Base-by-base conservation (phyloP, 176 grass and related monocot genomes). In the Oryza rufipogon region DNA sequence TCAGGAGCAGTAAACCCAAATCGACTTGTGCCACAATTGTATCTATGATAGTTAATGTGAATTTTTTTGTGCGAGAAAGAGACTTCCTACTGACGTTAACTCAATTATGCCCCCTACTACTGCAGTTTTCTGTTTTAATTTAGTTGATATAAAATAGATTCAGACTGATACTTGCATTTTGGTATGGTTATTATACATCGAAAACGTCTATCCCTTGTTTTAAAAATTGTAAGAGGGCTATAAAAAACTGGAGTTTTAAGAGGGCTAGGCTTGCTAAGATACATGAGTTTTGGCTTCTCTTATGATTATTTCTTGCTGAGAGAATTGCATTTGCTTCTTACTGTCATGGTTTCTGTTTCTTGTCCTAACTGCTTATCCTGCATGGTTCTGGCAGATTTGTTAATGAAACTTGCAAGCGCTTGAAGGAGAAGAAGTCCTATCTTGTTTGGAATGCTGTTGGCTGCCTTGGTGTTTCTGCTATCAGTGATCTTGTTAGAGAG, bases 401-500 rank as follows among this genome's bases (percentile, higher is more conserved):
- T 63, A 69, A 91, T n/a, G 65, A 91, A 16, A 95, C 92, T 71
- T 97, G 92, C 87, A 97, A 88, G 58, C 87, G 76, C 1, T 90
- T 97, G 77, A 95, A 90, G 64, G 95, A 97, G 89, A 92, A 90
- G 49, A 97, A 95, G 38, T 93, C 92, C 7, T 97, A 93, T 77
- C 92, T 97, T 72, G 71, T 97, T 73, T 97, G 95, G 95, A 95
- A 95, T 32, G 89, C 92, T 84, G 77, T 97, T 78, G 95, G 90
- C 38, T 97, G 92, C 92, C 92, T 97, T 72, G 95, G 92, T 28
- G 84, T 93, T 74, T 91, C 91, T 86, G 88, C 78, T 82, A 79
- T 97, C 28, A 86, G 76, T 60, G 95, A 95, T 91, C 92, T 97
- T 80, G 92, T 97, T 4, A 95, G 80, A 88, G 95, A 97, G 89